Base-by-base conservation (phyloP, 2,329 filamentous ascomycete species). In the Penicillium sp. region DNA sequence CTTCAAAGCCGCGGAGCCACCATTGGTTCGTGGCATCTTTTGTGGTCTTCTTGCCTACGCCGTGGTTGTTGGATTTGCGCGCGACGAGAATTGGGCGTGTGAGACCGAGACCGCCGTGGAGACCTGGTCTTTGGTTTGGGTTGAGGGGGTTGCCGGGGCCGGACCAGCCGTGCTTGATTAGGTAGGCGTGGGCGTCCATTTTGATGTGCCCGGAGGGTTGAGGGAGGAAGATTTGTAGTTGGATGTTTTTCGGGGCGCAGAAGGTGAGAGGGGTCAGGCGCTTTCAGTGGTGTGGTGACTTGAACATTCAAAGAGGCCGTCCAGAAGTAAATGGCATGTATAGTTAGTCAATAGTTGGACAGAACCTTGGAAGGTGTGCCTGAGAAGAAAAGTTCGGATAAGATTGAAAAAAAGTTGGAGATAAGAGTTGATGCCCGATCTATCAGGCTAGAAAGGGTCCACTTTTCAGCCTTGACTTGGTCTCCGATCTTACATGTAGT, bases 1-100 rank as follows among this genome's bases (percentile, higher is more conserved):
- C 87, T 74, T 97, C 93, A 64, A 96, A 97, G 10, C 94, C 94
- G 55, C 91, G 88, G 75, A 96, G 82, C 94, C 94, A 99, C 94
- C 94, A 99, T 72, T 96, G 92, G 70, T 97, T 93, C 54, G 82
- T 81, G 31, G 83, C 79, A 27, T 80, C 80, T 53, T 79, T 74
- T 53, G 83, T 82, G 61, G 84, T 84, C 72, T 90, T 91, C 70
- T 90, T 86, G 51, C 93, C 93, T 5, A 97, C 79, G 22, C 93
- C 93, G 49, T 90, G 81, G 83, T 88, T 77, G 72, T 96, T 89
- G 65, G 87, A 83, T 75, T 96, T 96, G 65, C 90, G 88, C 55
- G 89, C 86, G 53, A 96, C 83, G 36, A 96, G 85, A 27, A 97
- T 83, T 5, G 93, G 93, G 64, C 89, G 90, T 24, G 87, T 86